Percentiles rank a stretch among this genome's conserved stretches.
Conservation (phyloP, 2,329 filamentous ascomycete species). For the Penicillium nordicum region DNA sequence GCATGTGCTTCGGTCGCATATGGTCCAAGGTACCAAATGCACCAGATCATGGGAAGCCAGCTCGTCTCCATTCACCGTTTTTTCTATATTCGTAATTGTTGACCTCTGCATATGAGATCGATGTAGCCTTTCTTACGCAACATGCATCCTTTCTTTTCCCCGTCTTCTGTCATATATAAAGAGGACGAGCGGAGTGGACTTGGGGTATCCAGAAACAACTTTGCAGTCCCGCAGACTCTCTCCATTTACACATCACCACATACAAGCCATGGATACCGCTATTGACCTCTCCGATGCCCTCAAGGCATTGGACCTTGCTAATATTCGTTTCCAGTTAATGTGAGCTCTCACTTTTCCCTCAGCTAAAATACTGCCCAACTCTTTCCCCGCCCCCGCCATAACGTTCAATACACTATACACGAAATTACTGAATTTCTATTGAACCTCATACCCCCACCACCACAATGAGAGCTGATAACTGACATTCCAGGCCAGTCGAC, state of each 20-base stretch:
- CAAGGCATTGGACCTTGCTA: constrained; percentile 81
- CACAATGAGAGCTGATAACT: constrained; percentile 1
- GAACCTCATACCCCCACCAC: background rate
- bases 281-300: constrained; percentile 83
- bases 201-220: constrained; percentile 6
- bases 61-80: background rate
- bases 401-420: background rate
- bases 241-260: constrained; percentile 11
- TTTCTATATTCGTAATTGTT: background rate
- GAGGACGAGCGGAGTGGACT: background rate
- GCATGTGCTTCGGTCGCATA: constrained; percentile 2
- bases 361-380: background rate
- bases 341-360: constrained; percentile 45
- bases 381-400: constrained; percentile 14
- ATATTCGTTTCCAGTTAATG: constrained; percentile 94
- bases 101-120: background rate
- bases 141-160: background rate
- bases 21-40: background rate
- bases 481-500: constrained; percentile 58
- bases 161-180: background rate
- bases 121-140: background rate
- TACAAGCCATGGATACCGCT: constrained; percentile 71
- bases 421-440: background rate
- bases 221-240: constrained; percentile 11
- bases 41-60: background rate